A percentile compares a stretch with the other conserved stretches of the same genome.
Evolutionary conservation across 2,329 filamentous ascomycete genomes (phyloP).

Genomic region (Exserohilum rostratum): DNA sequence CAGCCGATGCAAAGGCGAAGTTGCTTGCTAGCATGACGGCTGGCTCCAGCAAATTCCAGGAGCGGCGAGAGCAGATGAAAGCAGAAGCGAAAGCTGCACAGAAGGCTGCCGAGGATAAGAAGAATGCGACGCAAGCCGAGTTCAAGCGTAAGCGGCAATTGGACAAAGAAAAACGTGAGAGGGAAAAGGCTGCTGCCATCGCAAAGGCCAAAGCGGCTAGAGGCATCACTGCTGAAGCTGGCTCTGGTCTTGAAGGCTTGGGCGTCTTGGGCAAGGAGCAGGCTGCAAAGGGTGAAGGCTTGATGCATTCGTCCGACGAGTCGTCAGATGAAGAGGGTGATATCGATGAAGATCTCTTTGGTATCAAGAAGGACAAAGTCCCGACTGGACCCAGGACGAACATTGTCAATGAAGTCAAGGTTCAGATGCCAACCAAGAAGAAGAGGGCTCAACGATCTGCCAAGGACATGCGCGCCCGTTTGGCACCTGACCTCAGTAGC

Average conservation of each 20-base stretch:
- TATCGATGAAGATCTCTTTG: conserved; percentile 72
- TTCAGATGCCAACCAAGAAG: conserved; percentile 79
- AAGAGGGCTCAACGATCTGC: conserved; percentile 77
- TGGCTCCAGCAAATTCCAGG: conserved; percentile 36
- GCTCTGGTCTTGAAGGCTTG: conserved; percentile 76
- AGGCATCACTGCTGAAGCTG: conserved; percentile 71
- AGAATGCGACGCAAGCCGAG: conserved; percentile 45
- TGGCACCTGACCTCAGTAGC: conserved; percentile 85
- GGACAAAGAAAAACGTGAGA: conserved; percentile 76
- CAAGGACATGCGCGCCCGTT: conserved; percentile 91
- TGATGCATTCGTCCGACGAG: conserved; percentile 83
- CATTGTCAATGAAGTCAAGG: conserved; percentile 45
- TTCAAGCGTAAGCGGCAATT: conserved; percentile 77
- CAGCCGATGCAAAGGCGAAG: conserved; percentile 33
- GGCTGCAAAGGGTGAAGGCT: conserved; percentile 74
- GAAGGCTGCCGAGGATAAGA: conserved; percentile 34
- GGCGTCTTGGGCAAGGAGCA: conserved; percentile 80
- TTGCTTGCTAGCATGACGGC: conserved; percentile 40
- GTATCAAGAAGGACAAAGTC: conserved; percentile 57
- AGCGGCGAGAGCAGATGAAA: conserved; percentile 33
- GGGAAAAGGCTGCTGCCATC: conserved; percentile 73
- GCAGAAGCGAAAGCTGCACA: conserved; percentile 32
- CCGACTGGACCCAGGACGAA: conserved; percentile 48
- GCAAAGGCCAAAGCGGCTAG: conserved; percentile 68
- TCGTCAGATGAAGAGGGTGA: conserved; percentile 63